Evolutionary conservation across 805 yeast species (phyloP), one percentile per base, ranked within the genome.

Genomic region (Candida quercuum): DNA sequence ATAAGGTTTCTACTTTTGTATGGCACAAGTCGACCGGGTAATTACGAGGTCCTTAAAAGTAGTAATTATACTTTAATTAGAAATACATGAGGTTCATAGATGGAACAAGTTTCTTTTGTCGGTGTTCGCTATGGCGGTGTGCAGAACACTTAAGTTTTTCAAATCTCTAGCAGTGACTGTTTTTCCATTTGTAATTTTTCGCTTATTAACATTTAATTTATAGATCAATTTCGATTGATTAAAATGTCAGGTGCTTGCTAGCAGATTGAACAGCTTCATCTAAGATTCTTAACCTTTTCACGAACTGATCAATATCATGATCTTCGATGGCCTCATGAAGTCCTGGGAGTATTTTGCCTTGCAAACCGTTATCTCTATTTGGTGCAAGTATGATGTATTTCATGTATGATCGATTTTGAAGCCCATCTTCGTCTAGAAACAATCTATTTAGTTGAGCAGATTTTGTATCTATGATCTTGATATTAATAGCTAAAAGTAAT

Each of bases 361-460:
- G 60, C 35, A 62, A 64, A 0, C 84, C 85, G 12, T 71, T 63
- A 22, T 46, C 60, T 42, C 72, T 61, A 34, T 76, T 72, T 8
- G 86, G 79, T 3, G 84, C 84, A 55, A 67, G 78, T 1, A 81
- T 61, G 20, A 78, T 63, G 57, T 81, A 86, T 52, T 70, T 78
- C 64, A 78, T 73, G 81, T 84, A 79, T 6, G 57, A 56, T 45
- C 86, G 64, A 24, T 65, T 65, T 22, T 60, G 48, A 23, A 79
- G 59, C 0, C 83, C 78, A 12, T 64, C 48, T 9, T 59, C 56
- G 39, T 69, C 56, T 21, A 79, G 51, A 48, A 79, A 78, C 49
- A 74, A 53, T 39, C 78, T 62, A 52, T 81, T 85, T 21, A 80
- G 59, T 38, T 71, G 66, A n/a, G 71, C 64, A 21, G 78, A 52